Conservation (phyloP, 1,284 basidiomycete genomes). For the Cutaneotrichosporon sp. region DNA sequence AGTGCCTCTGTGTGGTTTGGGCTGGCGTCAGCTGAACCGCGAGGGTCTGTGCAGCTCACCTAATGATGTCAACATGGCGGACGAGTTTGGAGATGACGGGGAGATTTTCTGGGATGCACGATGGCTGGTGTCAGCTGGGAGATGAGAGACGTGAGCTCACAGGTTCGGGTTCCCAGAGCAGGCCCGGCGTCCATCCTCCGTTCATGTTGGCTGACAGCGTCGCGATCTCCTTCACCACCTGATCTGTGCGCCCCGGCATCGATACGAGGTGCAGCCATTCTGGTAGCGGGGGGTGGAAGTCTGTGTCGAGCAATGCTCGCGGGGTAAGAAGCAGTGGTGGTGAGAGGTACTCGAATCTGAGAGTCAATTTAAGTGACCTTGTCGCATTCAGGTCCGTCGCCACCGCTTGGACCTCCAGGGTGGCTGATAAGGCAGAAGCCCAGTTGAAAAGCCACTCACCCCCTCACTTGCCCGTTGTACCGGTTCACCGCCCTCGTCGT, state of each 20-base stretch:
- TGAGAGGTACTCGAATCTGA: constrained; percentile 39
- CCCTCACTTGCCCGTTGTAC: constrained; percentile 33
- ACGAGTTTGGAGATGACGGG: constrained; percentile 20
- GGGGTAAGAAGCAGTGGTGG: constrained; percentile 28
- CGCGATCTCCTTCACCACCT: constrained; percentile 22
- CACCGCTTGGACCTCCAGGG: too few species aligned
- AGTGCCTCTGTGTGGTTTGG: constrained; percentile 46
- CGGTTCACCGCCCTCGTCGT: constrained; percentile 39
- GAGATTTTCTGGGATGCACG: constrained; percentile 22
- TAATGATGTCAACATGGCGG: constrained; percentile 29
- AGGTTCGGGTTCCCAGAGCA: constrained; percentile 42
- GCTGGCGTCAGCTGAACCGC: constrained; percentile 13
- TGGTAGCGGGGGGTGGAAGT: constrained; percentile 18
- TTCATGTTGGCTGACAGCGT: constrained; percentile 7
- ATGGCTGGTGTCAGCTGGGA: constrained; percentile 18
- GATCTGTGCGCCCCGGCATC: constrained; percentile 19
- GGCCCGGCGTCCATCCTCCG: constrained; percentile 21
- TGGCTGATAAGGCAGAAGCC: too few species aligned
- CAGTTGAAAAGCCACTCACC: constrained; percentile 23
- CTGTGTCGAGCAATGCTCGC: constrained; percentile 17
- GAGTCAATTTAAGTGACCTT: too few species aligned
- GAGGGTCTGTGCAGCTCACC: constrained; percentile 17
- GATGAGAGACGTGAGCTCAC: too few species aligned
- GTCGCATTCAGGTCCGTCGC: too few species aligned
- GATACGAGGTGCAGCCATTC: constrained; percentile 36